Base-by-base conservation (phyloP, 768 basidiomycete genomes). In the Mycena kentingensis region DNA sequence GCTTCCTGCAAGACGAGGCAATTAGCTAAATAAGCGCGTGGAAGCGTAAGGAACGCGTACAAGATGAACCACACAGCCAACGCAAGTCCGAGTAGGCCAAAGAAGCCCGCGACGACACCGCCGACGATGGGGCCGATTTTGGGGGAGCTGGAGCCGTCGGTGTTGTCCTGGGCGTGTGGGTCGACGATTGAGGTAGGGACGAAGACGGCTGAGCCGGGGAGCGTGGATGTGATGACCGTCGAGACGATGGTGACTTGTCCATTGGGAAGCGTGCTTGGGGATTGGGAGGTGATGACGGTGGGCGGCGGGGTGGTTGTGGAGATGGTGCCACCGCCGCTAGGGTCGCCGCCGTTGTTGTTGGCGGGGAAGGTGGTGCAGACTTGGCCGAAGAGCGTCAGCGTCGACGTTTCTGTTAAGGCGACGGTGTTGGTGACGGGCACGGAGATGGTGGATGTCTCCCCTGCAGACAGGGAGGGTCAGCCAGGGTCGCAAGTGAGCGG, bases 51-150 rank as follows among this genome's bases (percentile, higher is more conserved):
- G 26, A 8, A 49, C 21, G 63, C 73, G 32, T 64, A 82, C 83
- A 80, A 68, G 47, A 82, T 58, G 63, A 73, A 78, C 80, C 79
- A 82, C 32, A 80, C 61, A 21, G 73, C 58, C 13, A 68, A 68
- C 0, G 77, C 78, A 4, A 83, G 60, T 2, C 63, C 72, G 16
- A 80, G 58, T 31, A 81, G 62, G 19, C 78, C 80, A 52, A 83
- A 67, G 61, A 83, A 76, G 11, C 82, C 82, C 15, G 81, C 82
- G 5, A 82, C 63, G 6, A 74, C 75, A 28, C 82, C 79, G 13
- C 82, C 82, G 16, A 83, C 67, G 53, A 83, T 78, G 11, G 81
- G 73, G 2, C 67, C 78, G 4, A 81, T 47, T 43, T 74, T 60
- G 7, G 66, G 59, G 4, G 70, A 55, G 35, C 61, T 60, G 24